Base-by-base conservation (phyloP, 768 basidiomycete species). In the Clitopilus passeckerianus region DNA sequence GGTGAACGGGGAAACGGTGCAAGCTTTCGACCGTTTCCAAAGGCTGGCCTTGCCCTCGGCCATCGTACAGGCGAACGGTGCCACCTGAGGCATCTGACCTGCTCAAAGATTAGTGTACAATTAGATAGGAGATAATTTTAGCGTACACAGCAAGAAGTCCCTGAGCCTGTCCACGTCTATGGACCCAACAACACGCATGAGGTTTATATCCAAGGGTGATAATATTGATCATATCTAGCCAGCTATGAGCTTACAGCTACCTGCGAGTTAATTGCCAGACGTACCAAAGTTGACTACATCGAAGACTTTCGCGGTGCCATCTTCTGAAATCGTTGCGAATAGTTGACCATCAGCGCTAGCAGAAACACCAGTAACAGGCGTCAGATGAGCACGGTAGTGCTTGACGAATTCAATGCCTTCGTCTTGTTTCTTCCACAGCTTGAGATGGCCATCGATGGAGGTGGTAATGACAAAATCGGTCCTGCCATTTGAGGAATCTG, bases 351-450 rank as follows among this genome's bases (percentile, higher is more conserved):
- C 95, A 46, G 88, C 87, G 66, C 93, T 95, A 23, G 89, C 90
- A 22, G 90, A 90, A 4, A 98, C 88, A 7, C 83, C 86, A 3
- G 86, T 77, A 23, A 98, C 82, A 8, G 92, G 85, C 23, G 83
- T 80, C 20, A 95, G 78, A 66, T 97, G 95, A 1, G 97, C 94
- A 52, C 97, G 88, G 71, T 96, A 99, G 64, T 95, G 93, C 74
- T 99, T 99, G 60, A 98, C 96, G 66, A 98, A 98, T 75, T 98
- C 97, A 67, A 99, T 94, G 4, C 95, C 96, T 6, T 79, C 71
- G 20, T 95, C 91, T 75, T 97, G 95, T 73, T 99, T 99, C 79
- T 97, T 98, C 97, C 97, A 99, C n/a, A 99, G 74, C 71, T 99
- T 99, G 63, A 98, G 73, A 72, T 95, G 90, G 1, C 97, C 97